Evolutionary conservation across 805 yeast genomes (phyloP).

Genomic region (Pichia phayaonensis): DNA sequence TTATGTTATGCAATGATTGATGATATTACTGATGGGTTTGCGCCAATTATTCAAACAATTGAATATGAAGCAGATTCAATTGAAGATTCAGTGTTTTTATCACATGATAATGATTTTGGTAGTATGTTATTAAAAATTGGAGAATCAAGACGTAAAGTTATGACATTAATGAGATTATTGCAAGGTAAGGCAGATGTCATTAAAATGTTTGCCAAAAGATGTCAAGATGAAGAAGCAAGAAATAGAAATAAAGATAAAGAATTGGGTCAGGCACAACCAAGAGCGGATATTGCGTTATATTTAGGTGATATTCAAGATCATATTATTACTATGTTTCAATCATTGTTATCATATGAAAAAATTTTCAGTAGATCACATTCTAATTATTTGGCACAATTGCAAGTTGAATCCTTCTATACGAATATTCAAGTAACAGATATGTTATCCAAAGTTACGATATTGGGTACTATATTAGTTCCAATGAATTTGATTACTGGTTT

Average conservation of each 20-base stretch:
- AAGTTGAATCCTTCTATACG: constrained; percentile 83
- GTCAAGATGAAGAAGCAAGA: constrained; percentile 58
- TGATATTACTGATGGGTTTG: constrained; percentile 80
- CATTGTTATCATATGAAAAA: constrained; percentile 82
- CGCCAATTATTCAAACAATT: constrained; percentile 69
- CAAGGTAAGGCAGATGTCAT: constrained; percentile 96
- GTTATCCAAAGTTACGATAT: constrained; percentile 78
- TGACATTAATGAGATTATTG: constrained; percentile 83
- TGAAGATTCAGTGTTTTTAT: constrained; percentile 78
- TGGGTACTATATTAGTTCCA: constrained; percentile 88
- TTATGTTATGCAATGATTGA: constrained; percentile 73
- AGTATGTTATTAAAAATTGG: constrained; percentile 78
- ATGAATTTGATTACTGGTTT: constrained; percentile 84
- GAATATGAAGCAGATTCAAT: constrained; percentile 79
- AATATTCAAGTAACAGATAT: constrained; percentile 80
- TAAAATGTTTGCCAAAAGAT: constrained; percentile 91
- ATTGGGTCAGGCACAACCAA: constrained; percentile 44
- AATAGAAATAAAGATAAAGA: constrained; percentile 12
- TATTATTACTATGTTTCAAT: constrained; percentile 92
- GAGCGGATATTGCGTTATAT: constrained; percentile 87
- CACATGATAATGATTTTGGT: constrained; percentile 67
- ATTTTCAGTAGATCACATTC: constrained; percentile 88
- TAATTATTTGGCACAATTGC: constrained; percentile 87
- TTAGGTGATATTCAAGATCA: constrained; percentile 96
- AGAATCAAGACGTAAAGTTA: constrained; percentile 81